phyloP scores from a whole-genome alignment of 2,329 filamentous ascomycete genomes.

The Pseudohalonectria lignicola region DNA sequence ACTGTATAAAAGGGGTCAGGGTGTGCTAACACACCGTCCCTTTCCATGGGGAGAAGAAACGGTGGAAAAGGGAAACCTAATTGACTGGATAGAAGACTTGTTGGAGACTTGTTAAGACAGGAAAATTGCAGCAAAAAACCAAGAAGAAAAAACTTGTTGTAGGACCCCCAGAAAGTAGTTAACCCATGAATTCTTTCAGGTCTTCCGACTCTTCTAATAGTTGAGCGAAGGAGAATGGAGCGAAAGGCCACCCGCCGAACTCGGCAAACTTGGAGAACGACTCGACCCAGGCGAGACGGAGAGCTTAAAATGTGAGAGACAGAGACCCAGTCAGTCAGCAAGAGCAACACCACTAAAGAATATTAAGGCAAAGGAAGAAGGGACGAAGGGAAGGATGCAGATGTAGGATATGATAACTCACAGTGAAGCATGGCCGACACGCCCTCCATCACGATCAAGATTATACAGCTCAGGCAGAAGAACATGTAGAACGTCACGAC shows the following conservation, averaged over 20 bases:
- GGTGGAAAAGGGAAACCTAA: neutral
- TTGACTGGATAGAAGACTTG: neutral
- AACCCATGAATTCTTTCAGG: conserved; percentile 43
- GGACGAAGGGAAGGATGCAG: no score
- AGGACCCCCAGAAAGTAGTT: conserved; percentile 5
- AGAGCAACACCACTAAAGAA: no score
- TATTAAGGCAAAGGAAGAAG: neutral
- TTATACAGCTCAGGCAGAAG: conserved; percentile 62
- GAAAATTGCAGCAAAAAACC: conserved; percentile 2
- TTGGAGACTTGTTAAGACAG: neutral
- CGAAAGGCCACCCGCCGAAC: conserved; percentile 77
- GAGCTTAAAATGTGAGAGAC: conserved; percentile 14
- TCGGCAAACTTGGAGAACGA: conserved; percentile 97
- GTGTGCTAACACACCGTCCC: no score
- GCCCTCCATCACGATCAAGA: conserved; percentile 90
- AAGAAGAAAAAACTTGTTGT: conserved; percentile 1
- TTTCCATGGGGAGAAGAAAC: no score
- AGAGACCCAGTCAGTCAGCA: neutral
- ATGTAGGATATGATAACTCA: conserved; percentile 8
- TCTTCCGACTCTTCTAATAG: conserved; percentile 74
- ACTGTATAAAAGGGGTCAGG: no score
- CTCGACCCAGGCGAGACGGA: conserved; percentile 92
- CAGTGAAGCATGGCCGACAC: conserved; percentile 88
- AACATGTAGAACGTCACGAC: conserved; percentile 78
- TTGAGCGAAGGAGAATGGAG: conserved; percentile 78